Evolutionary conservation across 495 filamentous ascomycete species (phyloP).

Genomic region (Halenospora varia): DNA sequence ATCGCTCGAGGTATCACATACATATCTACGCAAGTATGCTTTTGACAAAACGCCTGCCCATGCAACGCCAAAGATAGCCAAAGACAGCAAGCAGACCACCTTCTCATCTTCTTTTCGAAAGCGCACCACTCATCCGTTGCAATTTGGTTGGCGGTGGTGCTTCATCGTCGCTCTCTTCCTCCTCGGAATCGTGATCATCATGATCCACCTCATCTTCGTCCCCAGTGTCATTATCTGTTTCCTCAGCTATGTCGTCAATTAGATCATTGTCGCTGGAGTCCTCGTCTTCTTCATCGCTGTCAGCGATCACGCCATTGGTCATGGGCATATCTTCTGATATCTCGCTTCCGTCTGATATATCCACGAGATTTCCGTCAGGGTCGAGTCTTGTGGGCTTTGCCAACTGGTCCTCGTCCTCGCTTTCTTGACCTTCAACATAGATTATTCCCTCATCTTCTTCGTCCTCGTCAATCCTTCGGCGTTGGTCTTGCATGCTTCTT

Average conservation of each 20-base stretch:
- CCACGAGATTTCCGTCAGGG: slow-evolving; percentile 30
- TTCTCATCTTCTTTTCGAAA: slow-evolving; percentile 21
- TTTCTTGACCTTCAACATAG: slow-evolving; percentile 80
- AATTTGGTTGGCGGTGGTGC: slow-evolving; percentile 30
- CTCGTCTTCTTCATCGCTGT: slow-evolving; percentile 41
- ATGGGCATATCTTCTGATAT: slow-evolving; percentile 29
- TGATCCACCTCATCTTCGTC: slow-evolving; percentile 44
- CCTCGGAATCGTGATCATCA: slow-evolving; percentile 35
- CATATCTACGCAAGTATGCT: background rate
- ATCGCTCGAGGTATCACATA: background rate
- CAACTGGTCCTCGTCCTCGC: slow-evolving; percentile 35
- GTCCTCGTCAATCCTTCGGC: slow-evolving; percentile 41
- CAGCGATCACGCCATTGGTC: slow-evolving; percentile 34
- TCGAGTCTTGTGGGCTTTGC: slow-evolving; percentile 31
- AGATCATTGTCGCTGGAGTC: slow-evolving; percentile 27
- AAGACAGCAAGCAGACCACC: background rate
- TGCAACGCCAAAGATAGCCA: slow-evolving; percentile 21
- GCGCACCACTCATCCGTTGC: slow-evolving; percentile 29
- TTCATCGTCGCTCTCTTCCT: slow-evolving; percentile 37
- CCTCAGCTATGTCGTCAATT: slow-evolving; percentile 34
- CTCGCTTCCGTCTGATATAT: slow-evolving; percentile 24
- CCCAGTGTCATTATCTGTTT: slow-evolving; percentile 34
- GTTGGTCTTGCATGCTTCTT: slow-evolving; percentile 48
- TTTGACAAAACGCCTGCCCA: slow-evolving; percentile 15
- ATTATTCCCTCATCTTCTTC: slow-evolving; percentile 75